Conservation (phyloP, 176 grass and related monocot genomes). For the Lolium perenne region DNA sequence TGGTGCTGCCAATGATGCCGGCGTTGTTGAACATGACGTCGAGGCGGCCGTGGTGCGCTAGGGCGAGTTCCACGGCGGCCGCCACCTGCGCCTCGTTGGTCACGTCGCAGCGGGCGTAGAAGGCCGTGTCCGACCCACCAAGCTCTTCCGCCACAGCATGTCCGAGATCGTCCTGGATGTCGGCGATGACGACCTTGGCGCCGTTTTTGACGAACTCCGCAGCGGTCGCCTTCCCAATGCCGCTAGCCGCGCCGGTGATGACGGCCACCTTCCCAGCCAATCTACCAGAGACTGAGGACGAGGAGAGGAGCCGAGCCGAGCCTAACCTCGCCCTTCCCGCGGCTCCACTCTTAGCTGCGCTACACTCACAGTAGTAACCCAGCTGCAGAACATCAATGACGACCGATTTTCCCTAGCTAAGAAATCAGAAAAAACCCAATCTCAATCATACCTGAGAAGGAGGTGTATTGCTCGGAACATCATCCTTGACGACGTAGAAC, state of each 20-base stretch:
- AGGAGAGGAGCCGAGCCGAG: background rate
- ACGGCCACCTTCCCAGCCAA: conserved; percentile 19
- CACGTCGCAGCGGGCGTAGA: conserved; percentile 17
- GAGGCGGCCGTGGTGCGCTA: conserved; percentile 7
- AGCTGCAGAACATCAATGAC: background rate
- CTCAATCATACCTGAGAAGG: conserved; percentile 1
- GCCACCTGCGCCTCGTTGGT: conserved; percentile 27
- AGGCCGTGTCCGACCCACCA: background rate
- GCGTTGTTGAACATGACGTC: conserved; percentile 28
- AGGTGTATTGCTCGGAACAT: background rate
- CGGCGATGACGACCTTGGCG: conserved; percentile 5
- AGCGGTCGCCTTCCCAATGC: conserved; percentile 5
- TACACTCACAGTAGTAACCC: background rate
- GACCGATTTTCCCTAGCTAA: too few species aligned
- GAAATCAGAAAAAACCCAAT: background rate
- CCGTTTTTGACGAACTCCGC: background rate
- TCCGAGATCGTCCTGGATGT: conserved; percentile 12
- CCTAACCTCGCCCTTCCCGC: background rate
- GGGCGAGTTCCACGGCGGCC: background rate
- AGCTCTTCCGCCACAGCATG: background rate
- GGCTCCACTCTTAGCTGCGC: background rate
- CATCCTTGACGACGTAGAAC: too few species aligned
- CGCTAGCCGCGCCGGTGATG: conserved; percentile 12
- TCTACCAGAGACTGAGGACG: background rate
- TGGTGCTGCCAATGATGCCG: background rate